A percentile compares a stretch with the other conserved stretches of the same genome.
These are phyloP conservation scores for Avena insularis DNA, from an alignment of 176 grass and related monocot genomes.

Conservation along the genomic window DNA sequence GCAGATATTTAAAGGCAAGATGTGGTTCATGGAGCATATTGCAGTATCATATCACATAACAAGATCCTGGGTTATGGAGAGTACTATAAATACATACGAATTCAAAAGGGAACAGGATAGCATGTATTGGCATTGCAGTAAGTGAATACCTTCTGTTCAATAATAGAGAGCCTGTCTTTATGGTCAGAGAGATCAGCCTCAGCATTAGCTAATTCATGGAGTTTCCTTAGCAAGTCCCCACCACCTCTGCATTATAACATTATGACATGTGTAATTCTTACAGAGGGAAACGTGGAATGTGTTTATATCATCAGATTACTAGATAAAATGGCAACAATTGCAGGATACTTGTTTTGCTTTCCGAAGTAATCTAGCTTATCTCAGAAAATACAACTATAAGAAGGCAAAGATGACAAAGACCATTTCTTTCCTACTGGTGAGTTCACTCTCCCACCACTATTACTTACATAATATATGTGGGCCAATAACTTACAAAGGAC, in stretches of 20 bases:
- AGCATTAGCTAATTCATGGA: slow-evolving; percentile 76
- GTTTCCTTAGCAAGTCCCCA: slow-evolving; percentile 73
- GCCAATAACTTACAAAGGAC: not conserved
- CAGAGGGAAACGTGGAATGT: not conserved
- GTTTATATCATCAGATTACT: slow-evolving; percentile 27
- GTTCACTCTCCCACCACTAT: not conserved
- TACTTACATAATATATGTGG: not conserved
- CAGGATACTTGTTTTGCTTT: slow-evolving; percentile 7
- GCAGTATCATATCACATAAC: slow-evolving; percentile 18
- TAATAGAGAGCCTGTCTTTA: slow-evolving; percentile 62
- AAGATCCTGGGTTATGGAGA: not conserved
- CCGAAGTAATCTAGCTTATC: slow-evolving; percentile 23
- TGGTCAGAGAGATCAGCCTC: slow-evolving; percentile 71
- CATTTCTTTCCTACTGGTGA: not conserved
- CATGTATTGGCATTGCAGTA: not conserved
- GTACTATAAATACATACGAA: slow-evolving; percentile 30
- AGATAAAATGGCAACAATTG: slow-evolving; percentile 26
- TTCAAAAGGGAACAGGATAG: slow-evolving; percentile 3
- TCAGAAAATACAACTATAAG: slow-evolving; percentile 33
- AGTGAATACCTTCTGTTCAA: slow-evolving; percentile 76
- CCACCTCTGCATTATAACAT: slow-evolving; percentile 56
- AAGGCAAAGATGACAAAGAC: not conserved
- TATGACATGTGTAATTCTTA: slow-evolving; percentile 36
- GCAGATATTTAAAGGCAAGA: not conserved
- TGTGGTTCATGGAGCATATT: slow-evolving; percentile 1